Percentiles rank a stretch among this genome's conserved stretches.
Evolutionary conservation across 345 rosid genomes (phyloP).

Genomic region (Citrus maxima): DNA sequence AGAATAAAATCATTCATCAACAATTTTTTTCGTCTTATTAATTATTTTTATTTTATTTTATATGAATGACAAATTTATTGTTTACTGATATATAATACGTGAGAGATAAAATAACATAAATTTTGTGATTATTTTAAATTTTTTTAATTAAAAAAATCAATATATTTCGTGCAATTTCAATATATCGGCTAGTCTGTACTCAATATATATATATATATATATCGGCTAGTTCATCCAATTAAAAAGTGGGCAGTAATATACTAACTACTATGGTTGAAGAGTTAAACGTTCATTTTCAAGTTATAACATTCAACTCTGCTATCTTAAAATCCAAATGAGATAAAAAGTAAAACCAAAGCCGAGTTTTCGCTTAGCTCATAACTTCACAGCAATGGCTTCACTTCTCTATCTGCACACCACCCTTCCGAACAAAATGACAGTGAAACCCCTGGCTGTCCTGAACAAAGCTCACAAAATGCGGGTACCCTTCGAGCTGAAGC

Average conservation of each 20-base stretch:
- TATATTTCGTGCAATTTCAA: too few species aligned
- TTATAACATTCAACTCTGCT: too few species aligned
- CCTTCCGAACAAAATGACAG: conserved; percentile 14
- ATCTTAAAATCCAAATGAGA: not conserved
- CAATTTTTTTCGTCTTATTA: not conserved
- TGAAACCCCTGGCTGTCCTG: conserved; percentile 35
- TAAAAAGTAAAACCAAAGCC: not conserved
- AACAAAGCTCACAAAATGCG: conserved; percentile 20
- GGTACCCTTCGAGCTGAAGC: conserved; percentile 53
- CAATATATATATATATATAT: too few species aligned
- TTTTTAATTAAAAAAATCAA: too few species aligned
- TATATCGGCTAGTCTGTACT: too few species aligned
- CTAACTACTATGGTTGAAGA: too few species aligned
- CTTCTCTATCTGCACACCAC: conserved; percentile 18
- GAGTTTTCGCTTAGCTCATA: not conserved
- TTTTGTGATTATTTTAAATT: too few species aligned
- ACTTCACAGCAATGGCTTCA: conserved; percentile 38
- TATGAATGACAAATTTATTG: too few species aligned
- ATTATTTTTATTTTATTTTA: too few species aligned
- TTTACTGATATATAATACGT: not conserved
- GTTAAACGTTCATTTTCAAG: too few species aligned
- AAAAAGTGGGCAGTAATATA: too few species aligned
- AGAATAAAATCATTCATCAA: not conserved
- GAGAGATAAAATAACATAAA: not conserved
- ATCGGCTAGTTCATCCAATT: too few species aligned